Evolutionary conservation across 768 basidiomycete species (phyloP).

Genomic region (Tulasnella calospora): DNA sequence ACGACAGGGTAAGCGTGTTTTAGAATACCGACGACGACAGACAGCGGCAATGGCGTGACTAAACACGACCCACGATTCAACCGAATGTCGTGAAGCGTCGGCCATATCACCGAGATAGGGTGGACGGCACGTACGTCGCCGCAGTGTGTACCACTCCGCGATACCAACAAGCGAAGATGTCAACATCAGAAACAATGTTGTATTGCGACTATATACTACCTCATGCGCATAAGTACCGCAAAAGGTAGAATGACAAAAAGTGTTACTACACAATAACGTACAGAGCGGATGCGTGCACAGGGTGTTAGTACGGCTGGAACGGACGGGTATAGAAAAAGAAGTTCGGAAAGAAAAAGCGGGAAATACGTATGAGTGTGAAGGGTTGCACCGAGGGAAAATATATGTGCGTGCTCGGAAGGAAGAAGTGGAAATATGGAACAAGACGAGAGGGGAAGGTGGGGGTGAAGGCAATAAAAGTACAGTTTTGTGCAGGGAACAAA

Average conservation of each 20-base stretch:
- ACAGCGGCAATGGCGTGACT: background rate
- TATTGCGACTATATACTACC: background rate
- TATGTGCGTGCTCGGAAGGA: background rate
- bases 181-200: background rate
- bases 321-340: background rate
- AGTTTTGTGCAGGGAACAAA: background rate
- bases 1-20: background rate
- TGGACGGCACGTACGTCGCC: background rate
- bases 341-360: background rate
- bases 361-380: background rate
- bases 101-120: background rate
- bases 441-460: background rate
- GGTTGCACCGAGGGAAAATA: background rate
- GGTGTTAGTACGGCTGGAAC: background rate
- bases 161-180: too few species aligned
- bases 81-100: background rate
- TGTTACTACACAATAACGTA: conserved; percentile 8
- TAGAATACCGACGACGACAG: background rate
- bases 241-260: background rate
- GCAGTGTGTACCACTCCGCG: too few species aligned
- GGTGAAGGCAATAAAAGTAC: background rate
- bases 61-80: too few species aligned
- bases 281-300: background rate
- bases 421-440: background rate
- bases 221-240: background rate